Percentiles rank a stretch among this genome's conserved stretches.
These are phyloP conservation scores for Echria macrotheca DNA, from an alignment of 495 filamentous ascomycete species.

Conservation along the genomic window DNA sequence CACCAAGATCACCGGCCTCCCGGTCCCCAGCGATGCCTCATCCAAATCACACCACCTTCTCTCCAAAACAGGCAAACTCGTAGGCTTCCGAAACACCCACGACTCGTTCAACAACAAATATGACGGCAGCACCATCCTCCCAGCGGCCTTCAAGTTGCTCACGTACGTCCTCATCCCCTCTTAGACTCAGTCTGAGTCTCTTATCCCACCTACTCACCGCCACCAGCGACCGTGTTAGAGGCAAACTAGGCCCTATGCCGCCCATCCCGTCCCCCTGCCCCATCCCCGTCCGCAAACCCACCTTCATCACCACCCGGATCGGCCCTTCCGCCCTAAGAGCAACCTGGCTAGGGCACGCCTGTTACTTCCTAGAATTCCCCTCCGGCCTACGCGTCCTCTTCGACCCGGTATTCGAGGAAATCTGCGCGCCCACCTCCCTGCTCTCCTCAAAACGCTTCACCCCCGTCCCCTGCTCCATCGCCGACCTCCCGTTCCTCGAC, in stretches of 20 bases:
- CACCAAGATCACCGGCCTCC: neutral
- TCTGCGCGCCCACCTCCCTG: conserved; percentile 71
- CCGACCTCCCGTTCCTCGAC: conserved; percentile 79
- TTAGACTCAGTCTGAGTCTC: neutral
- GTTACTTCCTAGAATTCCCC: conserved; percentile 91
- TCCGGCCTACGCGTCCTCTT: conserved; percentile 83
- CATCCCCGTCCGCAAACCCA: conserved; percentile 42
- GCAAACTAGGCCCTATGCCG: neutral
- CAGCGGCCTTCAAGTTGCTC: conserved; percentile 5
- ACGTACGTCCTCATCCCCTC: neutral
- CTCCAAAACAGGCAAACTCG: conserved; percentile 21
- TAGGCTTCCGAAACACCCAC: conserved; percentile 32
- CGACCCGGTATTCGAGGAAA: conserved; percentile 88
- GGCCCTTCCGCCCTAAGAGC: conserved; percentile 59
- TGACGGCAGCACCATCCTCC: neutral
- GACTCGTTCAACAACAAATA: conserved; percentile 22
- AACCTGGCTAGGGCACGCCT: conserved; percentile 96
- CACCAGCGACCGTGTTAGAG: neutral
- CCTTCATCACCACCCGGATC: conserved; percentile 57
- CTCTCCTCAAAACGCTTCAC: conserved; percentile 79
- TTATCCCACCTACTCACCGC: neutral
- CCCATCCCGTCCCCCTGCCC: neutral
- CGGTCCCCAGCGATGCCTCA: conserved; percentile 15
- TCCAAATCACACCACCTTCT: conserved; percentile 29
- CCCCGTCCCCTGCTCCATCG: conserved; percentile 66